phyloP scores from a whole-genome alignment of 2,329 filamentous ascomycete genomes.

The Sordariomycetes sp. region DNA sequence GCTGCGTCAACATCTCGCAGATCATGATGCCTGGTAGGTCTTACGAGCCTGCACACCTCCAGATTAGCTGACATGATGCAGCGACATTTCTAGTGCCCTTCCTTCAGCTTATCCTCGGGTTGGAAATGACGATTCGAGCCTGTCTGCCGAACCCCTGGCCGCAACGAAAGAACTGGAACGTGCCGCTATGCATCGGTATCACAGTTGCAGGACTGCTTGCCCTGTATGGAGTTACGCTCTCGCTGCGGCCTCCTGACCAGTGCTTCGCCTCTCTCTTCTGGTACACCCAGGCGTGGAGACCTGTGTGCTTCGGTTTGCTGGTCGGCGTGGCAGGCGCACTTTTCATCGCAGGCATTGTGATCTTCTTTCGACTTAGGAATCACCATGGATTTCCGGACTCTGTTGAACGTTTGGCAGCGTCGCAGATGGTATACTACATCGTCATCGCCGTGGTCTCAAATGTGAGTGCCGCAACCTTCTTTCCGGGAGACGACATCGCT shows the following conservation, averaged over 20 bases:
- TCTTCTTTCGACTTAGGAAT: slow-evolving; percentile 48
- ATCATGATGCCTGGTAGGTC: slow-evolving; percentile 50
- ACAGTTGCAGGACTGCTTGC: slow-evolving; percentile 41
- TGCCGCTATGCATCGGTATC: slow-evolving; percentile 44
- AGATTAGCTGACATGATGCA: slow-evolving; percentile 14
- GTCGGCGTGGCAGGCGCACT: slow-evolving; percentile 40
- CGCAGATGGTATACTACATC: slow-evolving; percentile 62
- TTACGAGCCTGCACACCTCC: too few species aligned
- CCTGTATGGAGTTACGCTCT: slow-evolving; percentile 50
- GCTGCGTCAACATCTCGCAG: slow-evolving; percentile 45
- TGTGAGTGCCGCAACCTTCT: slow-evolving; percentile 35
- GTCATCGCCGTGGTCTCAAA: slow-evolving; percentile 45
- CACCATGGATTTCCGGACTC: slow-evolving; percentile 15
- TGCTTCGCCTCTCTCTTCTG: slow-evolving; percentile 62
- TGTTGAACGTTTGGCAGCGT: slow-evolving; percentile 52
- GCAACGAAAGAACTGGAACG: slow-evolving; percentile 48
- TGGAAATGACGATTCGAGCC: slow-evolving; percentile 51
- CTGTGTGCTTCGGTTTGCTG: slow-evolving; percentile 45
- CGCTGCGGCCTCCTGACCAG: slow-evolving; percentile 43
- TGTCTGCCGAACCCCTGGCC: slow-evolving; percentile 47
- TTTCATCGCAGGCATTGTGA: slow-evolving; percentile 37
- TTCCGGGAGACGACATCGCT: slow-evolving; percentile 13
- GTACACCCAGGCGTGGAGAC: slow-evolving; percentile 54
- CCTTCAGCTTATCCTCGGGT: slow-evolving; percentile 54
- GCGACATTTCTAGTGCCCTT: slow-evolving; percentile 60